Base-by-base conservation (phyloP, 2,329 filamentous ascomycete species). In the Botrytis hyacinthi region DNA sequence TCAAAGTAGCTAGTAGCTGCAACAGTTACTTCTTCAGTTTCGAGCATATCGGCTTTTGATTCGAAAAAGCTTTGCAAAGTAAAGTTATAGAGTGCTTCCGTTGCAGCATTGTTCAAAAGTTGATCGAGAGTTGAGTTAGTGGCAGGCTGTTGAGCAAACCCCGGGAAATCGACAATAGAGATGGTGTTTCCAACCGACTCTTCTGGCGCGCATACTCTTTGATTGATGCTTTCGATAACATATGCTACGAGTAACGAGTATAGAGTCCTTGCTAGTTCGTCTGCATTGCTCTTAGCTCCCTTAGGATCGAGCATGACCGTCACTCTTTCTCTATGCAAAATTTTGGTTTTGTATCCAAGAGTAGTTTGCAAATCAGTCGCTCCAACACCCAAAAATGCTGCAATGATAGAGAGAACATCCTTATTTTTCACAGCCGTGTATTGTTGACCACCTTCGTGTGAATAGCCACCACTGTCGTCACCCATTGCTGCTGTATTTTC, bases 31-130 rank as follows among this genome's bases (percentile, higher is more conserved):
- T 99, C 96, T 82, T 99, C 96, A 1, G 92, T 94, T 80, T 99
- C 96, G 35, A 99, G 87, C 84, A 97, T 89, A 76, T 98, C 95
- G 0, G 95, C 94, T 82, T 96, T 97, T 77, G 92, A 91, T 80
- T 98, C 95, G 82, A 98, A 99, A 84, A 99, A 98, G 82, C 93
- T 97, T 81, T 97, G 95, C 37, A 98, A 86, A 48, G 94, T 95
- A 79, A 97, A 91, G 81, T 98, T 96, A 85, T 98, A 98, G 18
- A 98, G 86, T 1, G 92, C 92, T 83, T 99, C 96, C 2, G 92
- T 94, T 0, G 96, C 96, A 7, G 95, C 94, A 81, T 99, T 99
- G 85, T 92, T 97, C 26, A 99, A 88, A 3, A 99, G 88, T 83
- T 98, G 96, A 77, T 99, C 96, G 16, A 99, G 87, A 0, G 91